Conservation (phyloP, 306 rosid species). For the Casuarina glauca region DNA sequence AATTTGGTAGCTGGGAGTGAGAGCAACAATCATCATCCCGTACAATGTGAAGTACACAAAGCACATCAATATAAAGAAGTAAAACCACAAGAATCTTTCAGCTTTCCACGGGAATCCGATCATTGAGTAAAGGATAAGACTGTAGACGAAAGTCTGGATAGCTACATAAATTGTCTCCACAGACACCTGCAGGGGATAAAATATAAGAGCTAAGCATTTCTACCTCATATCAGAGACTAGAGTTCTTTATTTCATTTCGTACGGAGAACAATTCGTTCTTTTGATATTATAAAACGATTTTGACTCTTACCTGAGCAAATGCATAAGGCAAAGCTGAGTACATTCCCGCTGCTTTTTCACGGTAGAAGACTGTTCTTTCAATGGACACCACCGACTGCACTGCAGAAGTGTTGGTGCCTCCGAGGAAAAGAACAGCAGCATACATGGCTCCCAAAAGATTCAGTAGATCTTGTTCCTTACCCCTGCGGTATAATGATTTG, state of each 20-base stretch:
- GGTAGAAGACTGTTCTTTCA: constrained; percentile 56
- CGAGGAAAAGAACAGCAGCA: constrained; percentile 46
- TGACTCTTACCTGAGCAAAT: constrained; percentile 50
- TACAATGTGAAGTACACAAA: constrained; percentile 59
- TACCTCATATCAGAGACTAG: not conserved
- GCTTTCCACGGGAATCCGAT: constrained; percentile 53
- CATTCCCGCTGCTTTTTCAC: constrained; percentile 61
- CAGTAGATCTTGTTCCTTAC: constrained; percentile 45
- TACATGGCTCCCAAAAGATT: constrained; percentile 47
- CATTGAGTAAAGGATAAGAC: constrained; percentile 55
- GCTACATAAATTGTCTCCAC: constrained; percentile 54
- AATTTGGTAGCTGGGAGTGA: constrained; percentile 55
- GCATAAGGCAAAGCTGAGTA: constrained; percentile 59
- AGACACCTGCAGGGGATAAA: constrained; percentile 45
- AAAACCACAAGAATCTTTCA: constrained; percentile 59
- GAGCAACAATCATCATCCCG: constrained; percentile 64
- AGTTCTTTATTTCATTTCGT: not conserved
- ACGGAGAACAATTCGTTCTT: constrained; percentile 5
- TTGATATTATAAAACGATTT: constrained; percentile 5
- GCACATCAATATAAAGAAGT: constrained; percentile 53
- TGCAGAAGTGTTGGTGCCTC: constrained; percentile 35
- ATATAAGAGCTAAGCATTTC: not conserved
- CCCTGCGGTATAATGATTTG: constrained; percentile 20
- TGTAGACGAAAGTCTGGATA: constrained; percentile 39
- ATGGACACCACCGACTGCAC: constrained; percentile 50